Conservation (phyloP, 495 filamentous ascomycete genomes). For the Melanomma pulvis-pyrius region DNA sequence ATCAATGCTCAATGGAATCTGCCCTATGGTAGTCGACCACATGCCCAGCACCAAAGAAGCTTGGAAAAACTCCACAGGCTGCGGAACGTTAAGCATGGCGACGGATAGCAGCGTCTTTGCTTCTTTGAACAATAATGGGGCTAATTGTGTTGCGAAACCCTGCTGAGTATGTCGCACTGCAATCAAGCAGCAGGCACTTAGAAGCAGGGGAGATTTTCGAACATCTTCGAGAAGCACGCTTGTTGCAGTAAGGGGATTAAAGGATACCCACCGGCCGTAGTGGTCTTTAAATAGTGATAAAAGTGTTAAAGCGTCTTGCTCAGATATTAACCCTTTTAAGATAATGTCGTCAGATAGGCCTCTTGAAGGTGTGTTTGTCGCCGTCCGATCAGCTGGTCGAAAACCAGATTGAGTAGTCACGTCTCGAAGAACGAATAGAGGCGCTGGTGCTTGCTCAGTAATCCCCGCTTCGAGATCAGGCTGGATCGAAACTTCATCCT, state of each 20-base stretch:
- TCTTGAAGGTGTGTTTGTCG: conserved; percentile 42
- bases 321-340: conserved; percentile 10
- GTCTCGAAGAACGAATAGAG: conserved; percentile 22
- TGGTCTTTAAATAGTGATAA: conserved; percentile 42
- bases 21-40: conserved; percentile 55
- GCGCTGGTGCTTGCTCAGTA: conserved; percentile 3
- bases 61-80: conserved; percentile 53
- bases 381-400: conserved; percentile 6
- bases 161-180: conserved; percentile 52
- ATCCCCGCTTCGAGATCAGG: not conserved
- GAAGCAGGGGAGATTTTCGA: conserved; percentile 47
- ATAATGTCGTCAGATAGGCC: conserved; percentile 45
- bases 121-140: conserved; percentile 48
- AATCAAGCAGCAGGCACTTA: conserved; percentile 51
- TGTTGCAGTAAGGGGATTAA: conserved; percentile 41
- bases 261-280: conserved; percentile 53
- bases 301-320: conserved; percentile 33
- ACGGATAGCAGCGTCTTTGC: conserved; percentile 46
- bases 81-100: conserved; percentile 46
- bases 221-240: conserved; percentile 40
- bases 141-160: conserved; percentile 45
- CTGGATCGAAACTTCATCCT: not conserved
- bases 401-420: conserved; percentile 17
- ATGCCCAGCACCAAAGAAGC: conserved; percentile 49
- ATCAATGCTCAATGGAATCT: conserved; percentile 52